These are phyloP conservation scores for Farysia itapuensis DNA, from an alignment of 1,284 basidiomycete genomes.

Conservation along the genomic window DNA sequence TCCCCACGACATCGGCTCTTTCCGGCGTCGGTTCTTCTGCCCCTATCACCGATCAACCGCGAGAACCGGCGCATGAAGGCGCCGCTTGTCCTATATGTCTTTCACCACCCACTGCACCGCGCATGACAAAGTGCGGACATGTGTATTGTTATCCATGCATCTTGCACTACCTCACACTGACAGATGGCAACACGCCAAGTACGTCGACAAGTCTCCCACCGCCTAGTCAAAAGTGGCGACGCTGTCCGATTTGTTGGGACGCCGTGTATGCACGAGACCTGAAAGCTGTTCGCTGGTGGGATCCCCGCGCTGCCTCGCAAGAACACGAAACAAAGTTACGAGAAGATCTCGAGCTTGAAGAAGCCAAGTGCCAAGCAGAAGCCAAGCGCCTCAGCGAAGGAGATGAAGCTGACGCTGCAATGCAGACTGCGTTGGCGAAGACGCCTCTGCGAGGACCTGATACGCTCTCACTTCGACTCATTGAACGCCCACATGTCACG, in stretches of 20 bases:
- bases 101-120: conserved; percentile 81
- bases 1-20: conserved; percentile 69
- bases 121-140: conserved; percentile 97
- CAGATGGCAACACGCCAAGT: conserved; percentile 8
- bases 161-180: conserved; percentile 72
- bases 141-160: conserved; percentile 64
- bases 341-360: conserved; percentile 17
- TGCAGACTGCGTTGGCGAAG: conserved; percentile 5
- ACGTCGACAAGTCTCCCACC: conserved; percentile 7
- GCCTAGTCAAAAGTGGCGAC: conserved; percentile 41
- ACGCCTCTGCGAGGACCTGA: conserved; percentile 54
- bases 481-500: conserved; percentile 89
- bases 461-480: conserved; percentile 77
- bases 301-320: conserved; percentile 45
- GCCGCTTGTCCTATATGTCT: conserved; percentile 93
- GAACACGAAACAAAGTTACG: conserved; percentile 25
- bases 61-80: conserved; percentile 64
- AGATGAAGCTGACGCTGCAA: not conserved
- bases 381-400: conserved; percentile 6
- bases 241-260: conserved; percentile 94
- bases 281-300: conserved; percentile 75
- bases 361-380: conserved; percentile 8
- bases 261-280: conserved; percentile 86
- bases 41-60: conserved; percentile 23
- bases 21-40: conserved; percentile 31